Percentiles rank a stretch among this genome's conserved stretches.
These are phyloP conservation scores for Nowakowskiella sp. DNA, from an alignment of 192 early-diverging fungal genomes.

Conservation along the genomic window DNA sequence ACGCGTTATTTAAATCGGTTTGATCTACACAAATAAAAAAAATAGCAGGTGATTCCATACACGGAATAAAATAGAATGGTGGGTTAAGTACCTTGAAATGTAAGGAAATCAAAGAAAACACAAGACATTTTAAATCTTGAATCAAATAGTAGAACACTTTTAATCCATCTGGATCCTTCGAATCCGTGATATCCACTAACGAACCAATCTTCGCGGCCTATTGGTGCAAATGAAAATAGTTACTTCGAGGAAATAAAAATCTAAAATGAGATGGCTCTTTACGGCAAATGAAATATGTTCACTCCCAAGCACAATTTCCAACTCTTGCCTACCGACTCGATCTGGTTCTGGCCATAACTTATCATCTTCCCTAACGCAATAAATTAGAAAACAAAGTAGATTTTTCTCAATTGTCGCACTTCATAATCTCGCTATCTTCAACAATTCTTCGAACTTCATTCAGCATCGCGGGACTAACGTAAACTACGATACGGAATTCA, in stretches of 20 bases:
- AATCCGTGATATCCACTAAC: conserved; percentile 78
- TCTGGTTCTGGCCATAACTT: conserved; percentile 84
- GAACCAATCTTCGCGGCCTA: conserved; percentile 89
- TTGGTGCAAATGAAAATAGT: not conserved
- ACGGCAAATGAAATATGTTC: conserved; percentile 91
- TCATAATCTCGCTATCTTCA: conserved; percentile 82
- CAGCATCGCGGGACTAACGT: conserved; percentile 68
- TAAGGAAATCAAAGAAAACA: conserved; percentile 88
- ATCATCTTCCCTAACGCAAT: conserved; percentile 86
- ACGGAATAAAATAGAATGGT: not conserved
- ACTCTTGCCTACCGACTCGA: conserved; percentile 83
- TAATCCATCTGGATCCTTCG: conserved; percentile 89
- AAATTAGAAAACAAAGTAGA: conserved; percentile 3
- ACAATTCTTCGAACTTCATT: conserved; percentile 86
- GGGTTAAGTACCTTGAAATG: conserved; percentile 79
- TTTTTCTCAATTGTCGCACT: conserved; percentile 33
- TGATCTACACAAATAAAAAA: conserved; percentile 11
- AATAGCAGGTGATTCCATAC: not conserved
- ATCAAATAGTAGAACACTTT: conserved; percentile 92
- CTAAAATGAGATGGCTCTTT: conserved; percentile 5
- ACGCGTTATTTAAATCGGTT: conserved; percentile 19
- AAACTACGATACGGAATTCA: conserved; percentile 38
- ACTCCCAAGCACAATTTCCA: conserved; percentile 86
- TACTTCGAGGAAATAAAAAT: not conserved
- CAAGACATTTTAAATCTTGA: conserved; percentile 95